These are phyloP conservation scores for Calonectria pseudoreteaudii DNA, from an alignment of 2,329 filamentous ascomycete species.

Conservation along the genomic window DNA sequence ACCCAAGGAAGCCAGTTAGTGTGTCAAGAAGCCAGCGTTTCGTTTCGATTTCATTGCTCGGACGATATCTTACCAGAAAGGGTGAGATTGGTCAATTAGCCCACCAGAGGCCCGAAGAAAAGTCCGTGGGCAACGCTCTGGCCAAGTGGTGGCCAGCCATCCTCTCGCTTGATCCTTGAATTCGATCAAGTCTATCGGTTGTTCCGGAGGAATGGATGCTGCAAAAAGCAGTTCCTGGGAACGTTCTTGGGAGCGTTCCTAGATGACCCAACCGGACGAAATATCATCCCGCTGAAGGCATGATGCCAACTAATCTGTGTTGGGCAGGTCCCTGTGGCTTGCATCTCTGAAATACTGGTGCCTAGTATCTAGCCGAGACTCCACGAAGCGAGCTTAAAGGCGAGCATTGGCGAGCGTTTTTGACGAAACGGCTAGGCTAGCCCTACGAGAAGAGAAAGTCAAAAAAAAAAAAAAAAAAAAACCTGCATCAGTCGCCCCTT, in stretches of 20 bases:
- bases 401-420: not conserved
- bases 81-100: not conserved
- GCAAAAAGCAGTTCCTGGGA: not conserved
- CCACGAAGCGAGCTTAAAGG: not conserved
- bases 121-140: slow-evolving; percentile 11
- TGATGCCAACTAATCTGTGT: slow-evolving; percentile 13
- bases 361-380: not conserved
- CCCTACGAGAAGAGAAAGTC: slow-evolving; percentile 5
- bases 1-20: not conserved
- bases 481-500: not conserved
- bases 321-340: slow-evolving; percentile 15
- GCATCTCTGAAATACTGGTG: not conserved
- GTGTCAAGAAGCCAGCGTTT: not conserved
- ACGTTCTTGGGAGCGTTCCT: not conserved
- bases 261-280: not conserved
- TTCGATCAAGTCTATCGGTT: slow-evolving; percentile 18
- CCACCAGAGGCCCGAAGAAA: not conserved
- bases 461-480: slow-evolving; percentile 3
- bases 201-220: slow-evolving; percentile 13
- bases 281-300: not conserved
- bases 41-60: slow-evolving; percentile 12
- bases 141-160: slow-evolving; percentile 9
- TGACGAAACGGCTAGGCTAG: slow-evolving; percentile 12
- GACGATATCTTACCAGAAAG: slow-evolving; percentile 3
- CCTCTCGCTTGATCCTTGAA: slow-evolving; percentile 8